These are phyloP conservation scores for Triticum dicoccoides DNA, from an alignment of 176 grass and related monocot genomes.

Conservation along the genomic window DNA sequence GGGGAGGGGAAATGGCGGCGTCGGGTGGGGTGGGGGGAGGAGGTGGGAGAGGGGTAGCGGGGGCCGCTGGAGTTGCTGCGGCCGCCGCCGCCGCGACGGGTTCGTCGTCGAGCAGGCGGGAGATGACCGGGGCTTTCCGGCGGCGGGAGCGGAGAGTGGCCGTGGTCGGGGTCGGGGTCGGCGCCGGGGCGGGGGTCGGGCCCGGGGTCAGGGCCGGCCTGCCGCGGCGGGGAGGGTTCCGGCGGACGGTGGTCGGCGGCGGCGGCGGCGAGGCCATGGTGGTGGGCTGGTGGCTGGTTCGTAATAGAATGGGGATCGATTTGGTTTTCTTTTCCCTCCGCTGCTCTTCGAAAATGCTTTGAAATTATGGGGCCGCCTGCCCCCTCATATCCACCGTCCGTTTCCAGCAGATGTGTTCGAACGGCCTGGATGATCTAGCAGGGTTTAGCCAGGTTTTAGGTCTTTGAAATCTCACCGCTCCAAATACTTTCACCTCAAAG, in stretches of 20 bases:
- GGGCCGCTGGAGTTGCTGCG: neutral
- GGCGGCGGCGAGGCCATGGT: slow-evolving; percentile 26
- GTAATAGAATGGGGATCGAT: neutral
- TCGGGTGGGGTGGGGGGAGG: neutral
- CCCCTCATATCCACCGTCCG: neutral
- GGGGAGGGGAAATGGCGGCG: neutral
- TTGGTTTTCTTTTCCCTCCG: neutral
- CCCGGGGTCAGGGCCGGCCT: slow-evolving; percentile 38
- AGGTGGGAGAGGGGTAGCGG: neutral
- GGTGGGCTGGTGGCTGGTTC: no score
- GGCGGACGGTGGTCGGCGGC: slow-evolving; percentile 60
- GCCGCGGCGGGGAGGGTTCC: slow-evolving; percentile 57
- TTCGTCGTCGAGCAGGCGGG: neutral
- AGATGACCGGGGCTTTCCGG: neutral
- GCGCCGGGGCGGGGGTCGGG: slow-evolving; percentile 35
- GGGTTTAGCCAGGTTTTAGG: neutral
- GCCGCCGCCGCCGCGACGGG: neutral
- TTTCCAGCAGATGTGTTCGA: neutral
- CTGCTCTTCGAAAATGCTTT: neutral
- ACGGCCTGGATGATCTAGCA: neutral
- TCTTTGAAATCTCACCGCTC: no score
- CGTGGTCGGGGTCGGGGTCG: slow-evolving; percentile 32
- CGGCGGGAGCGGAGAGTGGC: slow-evolving; percentile 4
- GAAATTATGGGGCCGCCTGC: neutral
- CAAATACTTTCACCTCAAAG: no score